Conservation (phyloP, 768 basidiomycete species). For the Psilocybe azurescens region DNA sequence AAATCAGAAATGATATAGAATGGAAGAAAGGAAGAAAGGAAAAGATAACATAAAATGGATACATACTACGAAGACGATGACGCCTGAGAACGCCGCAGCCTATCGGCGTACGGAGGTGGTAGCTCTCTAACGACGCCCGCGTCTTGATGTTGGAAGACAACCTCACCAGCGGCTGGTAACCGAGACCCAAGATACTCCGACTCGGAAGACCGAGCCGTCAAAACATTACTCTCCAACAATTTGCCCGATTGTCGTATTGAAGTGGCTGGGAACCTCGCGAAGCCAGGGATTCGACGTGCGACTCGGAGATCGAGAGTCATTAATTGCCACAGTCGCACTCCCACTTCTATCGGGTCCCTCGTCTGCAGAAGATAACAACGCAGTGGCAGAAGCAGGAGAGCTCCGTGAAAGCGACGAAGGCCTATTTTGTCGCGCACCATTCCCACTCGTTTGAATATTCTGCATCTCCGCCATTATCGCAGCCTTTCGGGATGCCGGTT, state of each 20-base stretch:
- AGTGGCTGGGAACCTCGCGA: conserved; percentile 14
- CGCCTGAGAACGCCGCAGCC: conserved; percentile 2
- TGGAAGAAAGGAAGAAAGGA: not conserved
- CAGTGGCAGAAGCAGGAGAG: not conserved
- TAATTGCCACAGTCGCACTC: not conserved
- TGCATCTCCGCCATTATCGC: conserved; percentile 9
- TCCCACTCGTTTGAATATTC: not conserved
- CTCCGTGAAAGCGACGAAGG: not conserved
- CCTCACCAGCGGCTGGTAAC: not conserved
- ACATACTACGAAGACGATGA: conserved; percentile 7
- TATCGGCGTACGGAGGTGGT: conserved; percentile 18
- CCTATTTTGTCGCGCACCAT: not conserved
- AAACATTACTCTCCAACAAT: not conserved
- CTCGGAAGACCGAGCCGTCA: not conserved
- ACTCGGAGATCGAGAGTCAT: not conserved
- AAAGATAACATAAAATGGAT: not conserved
- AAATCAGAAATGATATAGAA: not conserved
- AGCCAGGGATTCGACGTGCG: conserved; percentile 5
- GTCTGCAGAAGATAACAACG: not conserved
- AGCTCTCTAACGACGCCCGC: conserved; percentile 12
- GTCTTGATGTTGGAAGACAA: conserved; percentile 18
- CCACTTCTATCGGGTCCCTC: not conserved
- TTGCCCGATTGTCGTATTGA: conserved; percentile 16
- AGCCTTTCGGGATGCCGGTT: conserved; percentile 4
- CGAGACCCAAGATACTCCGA: not conserved